phyloP scores from a whole-genome alignment of 1,284 basidiomycete species.

The Takashimella tepidaria region DNA sequence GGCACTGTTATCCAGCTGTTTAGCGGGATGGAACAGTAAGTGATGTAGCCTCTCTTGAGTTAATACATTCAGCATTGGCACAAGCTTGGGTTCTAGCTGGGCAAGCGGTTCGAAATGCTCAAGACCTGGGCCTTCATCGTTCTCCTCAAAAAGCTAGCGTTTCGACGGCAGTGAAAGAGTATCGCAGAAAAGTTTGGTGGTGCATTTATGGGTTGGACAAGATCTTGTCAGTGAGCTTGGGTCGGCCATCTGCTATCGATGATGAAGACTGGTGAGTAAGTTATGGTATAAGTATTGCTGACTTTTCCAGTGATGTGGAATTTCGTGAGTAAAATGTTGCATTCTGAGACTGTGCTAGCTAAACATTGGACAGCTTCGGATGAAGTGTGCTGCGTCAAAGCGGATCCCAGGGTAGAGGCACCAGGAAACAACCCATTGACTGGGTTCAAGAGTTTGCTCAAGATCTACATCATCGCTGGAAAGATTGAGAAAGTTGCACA shows the following conservation, averaged over 20 bases:
- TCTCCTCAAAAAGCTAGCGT: conserved; percentile 4
- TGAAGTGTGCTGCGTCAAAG: not conserved
- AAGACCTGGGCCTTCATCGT: conserved; percentile 70
- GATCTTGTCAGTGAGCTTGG: conserved; percentile 11
- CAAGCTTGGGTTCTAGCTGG: conserved; percentile 73
- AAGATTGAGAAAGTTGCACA: conserved; percentile 7
- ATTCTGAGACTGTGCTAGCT: too few species aligned
- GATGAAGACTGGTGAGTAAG: conserved; percentile 14
- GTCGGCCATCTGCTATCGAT: conserved; percentile 11
- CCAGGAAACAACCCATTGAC: conserved; percentile 7
- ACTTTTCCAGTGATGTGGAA: conserved; percentile 5
- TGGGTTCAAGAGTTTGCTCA: conserved; percentile 5
- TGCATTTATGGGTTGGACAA: conserved; percentile 15
- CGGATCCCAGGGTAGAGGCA: not conserved
- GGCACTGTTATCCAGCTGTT: conserved; percentile 8
- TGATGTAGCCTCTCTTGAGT: not conserved
- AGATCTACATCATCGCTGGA: conserved; percentile 8
- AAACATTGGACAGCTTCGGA: not conserved
- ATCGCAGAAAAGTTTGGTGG: conserved; percentile 16
- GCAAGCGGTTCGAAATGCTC: conserved; percentile 71
- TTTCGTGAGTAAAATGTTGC: too few species aligned
- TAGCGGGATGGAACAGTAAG: conserved; percentile 18
- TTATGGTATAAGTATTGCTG: too few species aligned
- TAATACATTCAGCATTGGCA: conserved; percentile 3
- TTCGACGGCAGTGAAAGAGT: conserved; percentile 5